phyloP scores from a whole-genome alignment of 169 alveolate species.

The Cryptosporidium meleagridis region DNA sequence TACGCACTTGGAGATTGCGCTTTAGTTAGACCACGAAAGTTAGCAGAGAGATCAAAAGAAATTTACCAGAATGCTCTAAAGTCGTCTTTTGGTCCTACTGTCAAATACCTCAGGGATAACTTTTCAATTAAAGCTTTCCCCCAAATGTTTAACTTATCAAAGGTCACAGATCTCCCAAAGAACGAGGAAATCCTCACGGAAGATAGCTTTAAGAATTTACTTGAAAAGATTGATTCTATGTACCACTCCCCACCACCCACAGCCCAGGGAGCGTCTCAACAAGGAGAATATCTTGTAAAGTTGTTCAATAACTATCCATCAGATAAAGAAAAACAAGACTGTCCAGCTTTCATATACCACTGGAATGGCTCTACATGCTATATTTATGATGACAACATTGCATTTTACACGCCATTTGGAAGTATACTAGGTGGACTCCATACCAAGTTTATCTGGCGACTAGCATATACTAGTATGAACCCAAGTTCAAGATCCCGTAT shows the following conservation, averaged over 20 bases:
- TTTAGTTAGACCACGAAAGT: slow-evolving; percentile 38
- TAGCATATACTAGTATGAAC: not conserved
- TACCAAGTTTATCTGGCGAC: slow-evolving; percentile 36
- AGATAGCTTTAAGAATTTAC: slow-evolving; percentile 23
- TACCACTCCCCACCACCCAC: slow-evolving; percentile 81
- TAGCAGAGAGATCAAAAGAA: slow-evolving; percentile 66
- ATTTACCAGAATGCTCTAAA: slow-evolving; percentile 63
- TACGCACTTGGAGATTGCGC: slow-evolving; percentile 81
- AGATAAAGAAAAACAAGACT: slow-evolving; percentile 44
- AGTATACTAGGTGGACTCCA: slow-evolving; percentile 54
- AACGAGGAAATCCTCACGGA: slow-evolving; percentile 1
- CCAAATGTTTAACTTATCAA: slow-evolving; percentile 39
- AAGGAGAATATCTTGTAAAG: slow-evolving; percentile 77
- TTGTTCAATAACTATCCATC: slow-evolving; percentile 55
- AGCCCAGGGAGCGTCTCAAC: slow-evolving; percentile 81
- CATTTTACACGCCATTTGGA: slow-evolving; percentile 31
- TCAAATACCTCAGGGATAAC: slow-evolving; percentile 9
- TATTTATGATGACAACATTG: slow-evolving; percentile 52
- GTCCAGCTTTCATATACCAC: slow-evolving; percentile 77
- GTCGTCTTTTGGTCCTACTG: slow-evolving; percentile 29
- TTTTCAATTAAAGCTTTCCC: slow-evolving; percentile 4
- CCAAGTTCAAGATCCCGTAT: slow-evolving; percentile 12
- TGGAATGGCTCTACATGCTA: slow-evolving; percentile 79
- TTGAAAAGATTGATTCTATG: slow-evolving; percentile 73
- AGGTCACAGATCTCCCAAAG: slow-evolving; percentile 17